phyloP scores from a whole-genome alignment of 2,329 filamentous ascomycete genomes.

The Pseudogymnoascus sp. region DNA sequence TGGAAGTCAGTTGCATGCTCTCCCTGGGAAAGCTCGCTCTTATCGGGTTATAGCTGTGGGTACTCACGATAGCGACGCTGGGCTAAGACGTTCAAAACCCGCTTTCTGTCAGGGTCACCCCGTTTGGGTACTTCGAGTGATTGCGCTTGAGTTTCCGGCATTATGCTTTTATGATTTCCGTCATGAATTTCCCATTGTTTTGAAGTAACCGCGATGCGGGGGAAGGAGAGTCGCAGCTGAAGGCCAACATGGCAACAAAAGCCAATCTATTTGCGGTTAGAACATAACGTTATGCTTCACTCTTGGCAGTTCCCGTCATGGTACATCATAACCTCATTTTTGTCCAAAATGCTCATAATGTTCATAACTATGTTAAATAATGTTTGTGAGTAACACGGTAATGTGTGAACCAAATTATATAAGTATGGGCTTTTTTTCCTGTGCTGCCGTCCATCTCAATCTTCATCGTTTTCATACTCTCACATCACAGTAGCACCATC shows the following conservation, averaged over 20 bases:
- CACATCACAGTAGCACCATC: not conserved
- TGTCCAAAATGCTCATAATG: not conserved
- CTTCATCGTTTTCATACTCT: not conserved
- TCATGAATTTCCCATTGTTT: not conserved
- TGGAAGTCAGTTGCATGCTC: not conserved
- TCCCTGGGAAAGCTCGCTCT: not conserved
- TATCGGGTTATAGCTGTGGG: not conserved
- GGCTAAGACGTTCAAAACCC: constrained; percentile 12
- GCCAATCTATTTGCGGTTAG: constrained; percentile 6
- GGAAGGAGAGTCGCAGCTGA: not conserved
- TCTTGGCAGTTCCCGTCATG: not conserved
- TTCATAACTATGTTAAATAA: not conserved
- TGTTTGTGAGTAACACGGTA: not conserved
- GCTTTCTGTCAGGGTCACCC: constrained; percentile 12
- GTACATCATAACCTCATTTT: not conserved
- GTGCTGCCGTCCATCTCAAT: not conserved
- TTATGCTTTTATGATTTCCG: constrained; percentile 10
- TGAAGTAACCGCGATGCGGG: not conserved
- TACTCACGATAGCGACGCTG: constrained; percentile 14
- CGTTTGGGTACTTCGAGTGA: not conserved
- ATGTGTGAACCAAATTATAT: not conserved
- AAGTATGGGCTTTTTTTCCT: not conserved
- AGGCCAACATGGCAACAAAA: not conserved
- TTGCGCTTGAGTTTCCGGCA: constrained; percentile 10
- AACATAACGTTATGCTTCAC: constrained; percentile 7